Evolutionary conservation across 371 early-diverging fungal genomes (phyloP), one percentile per base, ranked within the genome.

Genomic region (Actinomortierella wolfii): DNA sequence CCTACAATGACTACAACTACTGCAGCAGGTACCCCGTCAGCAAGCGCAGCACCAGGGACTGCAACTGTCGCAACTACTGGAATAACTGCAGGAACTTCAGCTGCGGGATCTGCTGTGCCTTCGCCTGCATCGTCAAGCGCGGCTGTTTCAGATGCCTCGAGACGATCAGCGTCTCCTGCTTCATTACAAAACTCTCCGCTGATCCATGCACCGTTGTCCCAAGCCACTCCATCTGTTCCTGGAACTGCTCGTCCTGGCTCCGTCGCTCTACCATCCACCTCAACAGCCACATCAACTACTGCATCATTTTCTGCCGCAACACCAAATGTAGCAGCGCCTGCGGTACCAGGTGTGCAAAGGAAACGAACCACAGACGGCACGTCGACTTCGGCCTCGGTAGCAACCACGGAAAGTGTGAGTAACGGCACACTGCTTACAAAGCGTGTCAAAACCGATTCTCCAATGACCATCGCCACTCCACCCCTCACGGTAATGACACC

Each of bases 341-440:
- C 39, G 14, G 17, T 56, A 26, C 23, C n/a, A 17, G 34, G 34
- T 11, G 11, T 34, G 4, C 34, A 34, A 11, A 4, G 34, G 34
- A 34, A 34, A 34, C 34, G 34, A 11, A 34, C 34, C 34, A 34
- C 34, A 4, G 34, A 34, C 11, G 11, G 11, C 11, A 11, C 34
- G 4, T 34, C 34, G 34, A 11, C 34, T 6, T 4, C 34, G 34
- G 34, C 7, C 34, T 6, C 34, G 34, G 34, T 11, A 11, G 11
- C 34, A 4, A 34, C 34, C 34, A 6, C 34, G 34, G 34, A 34
- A 11, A 34, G 11, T 34, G 34, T 4, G 4, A 11, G 7, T 17
- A 20, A 15, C 39, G 67, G 63, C 34, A 55, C 52, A 26, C 61
- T 62, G 47, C 63, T 61, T 21, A 28, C 59, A 21, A 74, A 74